A percentile compares a stretch with the other conserved stretches of the same genome.
These are phyloP conservation scores for Phytophthora tubulina DNA, from an alignment of 352 stramenopile genomes.

Conservation along the genomic window DNA sequence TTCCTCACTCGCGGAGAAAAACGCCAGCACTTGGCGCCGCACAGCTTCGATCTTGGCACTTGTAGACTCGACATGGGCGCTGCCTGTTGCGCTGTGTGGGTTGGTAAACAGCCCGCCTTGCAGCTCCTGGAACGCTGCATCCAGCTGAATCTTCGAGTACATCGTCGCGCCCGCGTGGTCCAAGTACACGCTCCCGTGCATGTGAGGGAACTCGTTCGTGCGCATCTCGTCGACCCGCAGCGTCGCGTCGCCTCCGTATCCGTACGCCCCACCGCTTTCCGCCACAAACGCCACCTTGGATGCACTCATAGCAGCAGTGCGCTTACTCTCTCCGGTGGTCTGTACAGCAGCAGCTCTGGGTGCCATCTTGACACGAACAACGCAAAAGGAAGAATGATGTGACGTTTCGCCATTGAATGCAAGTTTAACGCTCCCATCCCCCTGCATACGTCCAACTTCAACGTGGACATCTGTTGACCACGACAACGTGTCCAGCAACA, in stretches of 20 bases:
- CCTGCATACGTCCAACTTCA: conserved; percentile 19
- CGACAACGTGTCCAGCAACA: conserved; percentile 21
- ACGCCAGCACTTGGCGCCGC: conserved; percentile 60
- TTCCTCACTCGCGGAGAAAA: conserved; percentile 74
- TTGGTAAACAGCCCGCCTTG: conserved; percentile 65
- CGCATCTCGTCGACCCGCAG: conserved; percentile 57
- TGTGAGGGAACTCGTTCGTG: conserved; percentile 53
- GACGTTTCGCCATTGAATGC: conserved; percentile 29
- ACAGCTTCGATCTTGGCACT: conserved; percentile 54
- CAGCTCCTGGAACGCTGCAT: conserved; percentile 60
- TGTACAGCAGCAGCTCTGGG: conserved; percentile 7
- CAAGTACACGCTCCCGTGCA: conserved; percentile 71
- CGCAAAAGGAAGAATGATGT: conserved; percentile 24
- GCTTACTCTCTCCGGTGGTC: conserved; percentile 4
- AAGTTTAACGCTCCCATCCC: conserved; percentile 23
- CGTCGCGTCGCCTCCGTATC: conserved; percentile 35
- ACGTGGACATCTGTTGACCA: conserved; percentile 19
- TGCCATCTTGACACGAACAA: background rate
- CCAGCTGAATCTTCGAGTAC: conserved; percentile 74
- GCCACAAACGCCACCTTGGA: conserved; percentile 43
- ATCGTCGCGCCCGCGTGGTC: conserved; percentile 89
- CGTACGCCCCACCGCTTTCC: conserved; percentile 40
- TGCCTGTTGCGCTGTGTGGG: conserved; percentile 58
- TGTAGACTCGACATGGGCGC: conserved; percentile 49
- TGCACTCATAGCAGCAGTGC: conserved; percentile 9